Conservation (phyloP, 179 eudicot species). For the Carnegiea gigantea region DNA sequence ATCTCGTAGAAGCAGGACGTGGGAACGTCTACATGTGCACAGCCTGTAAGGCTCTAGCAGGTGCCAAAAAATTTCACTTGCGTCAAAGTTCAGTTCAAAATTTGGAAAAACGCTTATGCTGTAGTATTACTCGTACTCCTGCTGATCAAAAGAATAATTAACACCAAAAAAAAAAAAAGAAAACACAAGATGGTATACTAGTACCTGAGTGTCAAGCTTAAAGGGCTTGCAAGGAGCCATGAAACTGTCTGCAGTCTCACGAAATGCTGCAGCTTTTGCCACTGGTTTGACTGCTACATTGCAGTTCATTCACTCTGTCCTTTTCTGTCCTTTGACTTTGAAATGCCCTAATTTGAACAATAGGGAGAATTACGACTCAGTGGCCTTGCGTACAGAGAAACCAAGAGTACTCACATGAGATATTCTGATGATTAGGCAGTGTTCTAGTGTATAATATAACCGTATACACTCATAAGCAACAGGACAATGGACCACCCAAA, state of each 20-base stretch:
- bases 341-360: not conserved
- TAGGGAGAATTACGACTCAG: not conserved
- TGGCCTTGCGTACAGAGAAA: not conserved
- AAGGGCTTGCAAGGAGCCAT: not conserved
- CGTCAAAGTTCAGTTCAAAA: not conserved
- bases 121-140: not conserved
- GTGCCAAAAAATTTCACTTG: no score
- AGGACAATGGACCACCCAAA: not conserved
- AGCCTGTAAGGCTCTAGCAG: not conserved
- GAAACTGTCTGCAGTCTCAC: not conserved
- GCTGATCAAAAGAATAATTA: not conserved
- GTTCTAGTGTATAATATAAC: not conserved
- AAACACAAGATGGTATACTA: not conserved
- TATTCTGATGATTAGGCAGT: not conserved
- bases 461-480: not conserved
- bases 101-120: not conserved
- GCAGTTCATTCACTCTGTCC: not conserved
- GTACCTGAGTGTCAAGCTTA: constrained; percentile 11
- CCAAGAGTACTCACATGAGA: not conserved
- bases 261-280: not conserved
- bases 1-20: not conserved
- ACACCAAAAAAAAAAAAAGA: not conserved
- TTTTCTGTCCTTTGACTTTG: not conserved
- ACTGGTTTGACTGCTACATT: not conserved
- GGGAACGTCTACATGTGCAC: not conserved